Percentiles rank a stretch among this genome's conserved stretches.
Conservation (phyloP, 108 stramenopile genomes). For the Cyclotella cryptica region DNA sequence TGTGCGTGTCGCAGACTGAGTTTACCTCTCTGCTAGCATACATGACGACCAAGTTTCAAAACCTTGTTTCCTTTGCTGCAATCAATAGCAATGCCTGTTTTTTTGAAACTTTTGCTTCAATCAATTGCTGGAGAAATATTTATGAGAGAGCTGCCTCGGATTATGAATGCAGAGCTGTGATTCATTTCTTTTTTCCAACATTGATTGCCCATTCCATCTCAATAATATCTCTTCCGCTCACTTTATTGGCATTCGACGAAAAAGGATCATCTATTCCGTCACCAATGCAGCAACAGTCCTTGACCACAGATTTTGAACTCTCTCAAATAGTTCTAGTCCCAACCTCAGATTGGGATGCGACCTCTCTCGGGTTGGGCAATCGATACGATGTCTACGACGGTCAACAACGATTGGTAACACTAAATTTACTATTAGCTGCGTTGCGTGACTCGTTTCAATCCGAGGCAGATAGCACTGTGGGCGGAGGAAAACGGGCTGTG, state of each 20-base stretch:
- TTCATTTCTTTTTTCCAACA: too few relatives aligned
- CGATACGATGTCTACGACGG: conserved; percentile 69
- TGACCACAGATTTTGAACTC: conserved; percentile 53
- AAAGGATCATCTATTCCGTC: neutral
- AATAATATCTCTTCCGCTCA: neutral
- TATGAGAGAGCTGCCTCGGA: too few relatives aligned
- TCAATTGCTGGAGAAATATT: too few relatives aligned
- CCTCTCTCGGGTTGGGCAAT: conserved; percentile 36
- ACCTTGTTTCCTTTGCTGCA: too few relatives aligned
- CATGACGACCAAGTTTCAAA: too few relatives aligned
- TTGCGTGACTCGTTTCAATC: conserved; percentile 55
- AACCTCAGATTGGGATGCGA: conserved; percentile 60
- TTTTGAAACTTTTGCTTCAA: too few relatives aligned
- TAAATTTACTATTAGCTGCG: conserved; percentile 55
- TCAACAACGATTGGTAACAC: conserved; percentile 61
- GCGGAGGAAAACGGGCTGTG: conserved; percentile 38
- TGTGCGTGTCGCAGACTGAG: too few relatives aligned
- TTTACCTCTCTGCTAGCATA: too few relatives aligned
- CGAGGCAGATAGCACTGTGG: conserved; percentile 19
- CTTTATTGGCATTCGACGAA: neutral
- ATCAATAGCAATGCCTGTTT: too few relatives aligned
- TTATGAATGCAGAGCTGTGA: too few relatives aligned
- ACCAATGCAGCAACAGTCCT: neutral
- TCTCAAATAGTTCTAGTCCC: conserved; percentile 64
- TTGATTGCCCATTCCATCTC: neutral